Percentiles rank a stretch among this genome's conserved stretches.
phyloP scores from a whole-genome alignment of 805 yeast genomes.

The Blastobotrys mokoenaii region DNA sequence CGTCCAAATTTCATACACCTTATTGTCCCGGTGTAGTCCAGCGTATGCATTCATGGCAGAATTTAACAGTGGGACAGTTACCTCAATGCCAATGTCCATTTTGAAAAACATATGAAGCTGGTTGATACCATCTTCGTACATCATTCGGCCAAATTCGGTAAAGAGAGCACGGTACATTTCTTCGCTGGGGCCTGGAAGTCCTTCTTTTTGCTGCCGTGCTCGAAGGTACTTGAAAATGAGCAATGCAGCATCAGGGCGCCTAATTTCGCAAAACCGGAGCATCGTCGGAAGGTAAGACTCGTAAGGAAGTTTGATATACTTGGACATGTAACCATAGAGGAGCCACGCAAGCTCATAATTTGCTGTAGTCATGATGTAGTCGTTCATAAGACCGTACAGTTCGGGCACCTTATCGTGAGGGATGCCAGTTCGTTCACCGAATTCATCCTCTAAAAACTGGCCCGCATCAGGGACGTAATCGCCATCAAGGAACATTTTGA shows the following conservation, averaged over 20 bases:
- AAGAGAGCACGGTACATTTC: constrained; percentile 56
- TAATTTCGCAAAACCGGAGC: constrained; percentile 43
- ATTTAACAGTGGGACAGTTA: constrained; percentile 53
- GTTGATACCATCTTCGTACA: constrained; percentile 56
- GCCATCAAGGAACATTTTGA: constrained; percentile 29
- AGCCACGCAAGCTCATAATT: constrained; percentile 44
- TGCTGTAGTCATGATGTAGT: constrained; percentile 34
- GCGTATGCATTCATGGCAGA: constrained; percentile 57
- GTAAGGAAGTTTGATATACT: constrained; percentile 47
- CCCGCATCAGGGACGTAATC: constrained; percentile 35
- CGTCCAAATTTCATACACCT: constrained; percentile 52
- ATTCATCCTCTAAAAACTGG: constrained; percentile 36
- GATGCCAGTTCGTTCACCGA: constrained; percentile 27
- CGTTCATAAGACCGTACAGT: constrained; percentile 36
- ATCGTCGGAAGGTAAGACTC: constrained; percentile 53
- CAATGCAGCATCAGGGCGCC: constrained; percentile 54
- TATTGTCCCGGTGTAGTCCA: constrained; percentile 45
- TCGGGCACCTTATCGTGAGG: constrained; percentile 27
- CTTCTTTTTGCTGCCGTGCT: constrained; percentile 44
- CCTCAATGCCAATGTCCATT: constrained; percentile 49
- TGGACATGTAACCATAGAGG: constrained; percentile 48
- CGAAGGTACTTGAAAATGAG: constrained; percentile 54
- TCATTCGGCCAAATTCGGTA: constrained; percentile 47
- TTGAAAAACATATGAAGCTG: constrained; percentile 57
- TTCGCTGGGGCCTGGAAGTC: constrained; percentile 41